A percentile compares a stretch with the other conserved stretches of the same genome.
Conservation (phyloP, 1,284 basidiomycete genomes). For the Sanghuangporus weigelae region DNA sequence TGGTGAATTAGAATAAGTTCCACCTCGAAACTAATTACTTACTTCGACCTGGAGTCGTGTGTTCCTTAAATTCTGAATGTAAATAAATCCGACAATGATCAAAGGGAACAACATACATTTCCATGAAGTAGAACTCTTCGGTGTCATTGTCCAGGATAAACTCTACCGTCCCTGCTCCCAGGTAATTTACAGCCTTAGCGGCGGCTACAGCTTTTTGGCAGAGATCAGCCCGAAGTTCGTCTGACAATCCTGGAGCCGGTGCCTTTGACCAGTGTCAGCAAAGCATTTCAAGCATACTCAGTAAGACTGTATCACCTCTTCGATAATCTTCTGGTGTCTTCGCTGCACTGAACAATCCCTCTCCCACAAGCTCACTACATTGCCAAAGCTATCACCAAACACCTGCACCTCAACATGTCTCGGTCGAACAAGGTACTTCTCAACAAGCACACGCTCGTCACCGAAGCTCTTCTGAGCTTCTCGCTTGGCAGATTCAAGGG, state of each 20-base stretch:
- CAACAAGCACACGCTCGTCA: constrained; percentile 80
- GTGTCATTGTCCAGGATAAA: constrained; percentile 92
- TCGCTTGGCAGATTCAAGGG: constrained; percentile 78
- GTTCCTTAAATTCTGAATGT: constrained; percentile 52
- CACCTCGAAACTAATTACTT: constrained; percentile 10
- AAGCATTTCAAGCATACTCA: background rate
- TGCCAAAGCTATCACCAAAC: constrained; percentile 75
- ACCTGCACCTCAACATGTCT: constrained; percentile 90
- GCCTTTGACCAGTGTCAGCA: constrained; percentile 42
- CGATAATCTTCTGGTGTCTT: constrained; percentile 92
- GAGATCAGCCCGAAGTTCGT: constrained; percentile 72
- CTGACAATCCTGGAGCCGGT: constrained; percentile 82
- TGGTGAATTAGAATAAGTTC: constrained; percentile 2
- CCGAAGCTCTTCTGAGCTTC: constrained; percentile 86
- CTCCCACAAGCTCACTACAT: constrained; percentile 86
- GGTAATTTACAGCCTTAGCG: constrained; percentile 85
- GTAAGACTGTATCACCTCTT: constrained; percentile 50
- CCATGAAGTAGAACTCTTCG: constrained; percentile 87
- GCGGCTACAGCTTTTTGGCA: constrained; percentile 88
- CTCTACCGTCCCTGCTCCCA: constrained; percentile 89
- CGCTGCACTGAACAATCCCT: constrained; percentile 93
- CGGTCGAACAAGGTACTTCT: constrained; percentile 81
- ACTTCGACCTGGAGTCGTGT: constrained; percentile 86
- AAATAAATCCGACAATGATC: background rate
- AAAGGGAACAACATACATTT: constrained; percentile 55